Percentiles rank a stretch among this genome's conserved stretches.
These are phyloP conservation scores for Malus hybrid DNA, from an alignment of 331 rosid genomes.

Conservation along the genomic window DNA sequence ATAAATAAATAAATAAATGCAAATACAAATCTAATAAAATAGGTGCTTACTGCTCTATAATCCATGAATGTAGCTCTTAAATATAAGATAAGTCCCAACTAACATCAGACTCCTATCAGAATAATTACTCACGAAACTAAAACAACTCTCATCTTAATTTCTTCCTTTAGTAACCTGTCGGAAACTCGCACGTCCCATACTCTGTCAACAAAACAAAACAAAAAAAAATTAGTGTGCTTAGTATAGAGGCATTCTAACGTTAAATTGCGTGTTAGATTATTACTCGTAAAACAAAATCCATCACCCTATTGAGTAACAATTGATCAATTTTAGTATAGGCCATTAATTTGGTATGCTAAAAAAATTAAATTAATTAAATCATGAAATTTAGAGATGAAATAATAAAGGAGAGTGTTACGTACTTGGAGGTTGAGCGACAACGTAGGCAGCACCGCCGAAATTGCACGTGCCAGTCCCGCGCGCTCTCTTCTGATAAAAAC, in stretches of 20 bases:
- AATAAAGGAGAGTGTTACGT: neutral
- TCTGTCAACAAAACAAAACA: slow-evolving; percentile 12
- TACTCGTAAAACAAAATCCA: neutral
- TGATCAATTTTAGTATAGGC: too few species aligned
- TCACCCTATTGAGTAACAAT: too few species aligned
- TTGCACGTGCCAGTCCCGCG: slow-evolving; percentile 33
- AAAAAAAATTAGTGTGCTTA: too few species aligned
- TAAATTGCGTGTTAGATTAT: too few species aligned
- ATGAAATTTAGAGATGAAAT: neutral
- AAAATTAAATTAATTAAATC: neutral
- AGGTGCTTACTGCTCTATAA: neutral
- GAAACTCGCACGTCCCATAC: slow-evolving; percentile 40
- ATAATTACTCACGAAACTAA: neutral
- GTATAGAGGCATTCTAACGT: too few species aligned
- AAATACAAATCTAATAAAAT: neutral
- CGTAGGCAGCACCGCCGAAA: slow-evolving; percentile 36
- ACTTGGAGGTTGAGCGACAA: slow-evolving; percentile 38
- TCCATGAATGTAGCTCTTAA: neutral
- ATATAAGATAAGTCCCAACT: neutral
- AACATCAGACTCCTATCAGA: neutral
- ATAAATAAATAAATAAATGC: neutral
- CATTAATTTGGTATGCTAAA: too few species aligned
- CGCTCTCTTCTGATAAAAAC: slow-evolving; percentile 30
- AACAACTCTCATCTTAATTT: neutral
- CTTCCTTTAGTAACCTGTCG: slow-evolving; percentile 15